Conservation (phyloP, 768 basidiomycete genomes). For the Wakefieldia striispora region DNA sequence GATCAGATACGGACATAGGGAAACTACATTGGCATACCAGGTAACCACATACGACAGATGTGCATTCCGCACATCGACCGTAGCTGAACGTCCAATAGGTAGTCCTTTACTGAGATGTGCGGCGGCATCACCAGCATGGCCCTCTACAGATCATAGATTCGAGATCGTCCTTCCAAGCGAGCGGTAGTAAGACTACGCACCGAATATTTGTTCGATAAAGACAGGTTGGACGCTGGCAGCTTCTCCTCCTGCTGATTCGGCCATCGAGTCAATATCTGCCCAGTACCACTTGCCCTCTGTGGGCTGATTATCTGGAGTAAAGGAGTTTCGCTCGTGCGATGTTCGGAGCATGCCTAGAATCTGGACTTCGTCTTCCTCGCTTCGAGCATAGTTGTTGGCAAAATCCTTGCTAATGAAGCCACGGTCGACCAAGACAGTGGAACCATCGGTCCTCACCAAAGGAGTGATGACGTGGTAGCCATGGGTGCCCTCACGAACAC, state of each 20-base stretch:
- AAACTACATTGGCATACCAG: slow-evolving; percentile 54
- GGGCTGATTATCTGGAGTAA: slow-evolving; percentile 88
- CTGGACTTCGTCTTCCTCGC: slow-evolving; percentile 59
- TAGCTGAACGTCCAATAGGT: slow-evolving; percentile 81
- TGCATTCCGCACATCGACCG: slow-evolving; percentile 87
- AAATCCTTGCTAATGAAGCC: slow-evolving; percentile 77
- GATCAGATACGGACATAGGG: slow-evolving; percentile 11
- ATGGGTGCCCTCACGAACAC: slow-evolving; percentile 82
- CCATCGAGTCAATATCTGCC: slow-evolving; percentile 82
- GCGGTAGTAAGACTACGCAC: slow-evolving; percentile 45
- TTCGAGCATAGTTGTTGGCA: slow-evolving; percentile 36
- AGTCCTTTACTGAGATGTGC: slow-evolving; percentile 62
- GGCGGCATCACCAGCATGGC: slow-evolving; percentile 74
- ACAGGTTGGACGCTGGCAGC: slow-evolving; percentile 78
- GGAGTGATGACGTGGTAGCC: slow-evolving; percentile 91
- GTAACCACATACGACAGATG: slow-evolving; percentile 95
- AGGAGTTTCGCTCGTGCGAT: slow-evolving; percentile 67
- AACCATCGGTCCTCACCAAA: slow-evolving; percentile 71
- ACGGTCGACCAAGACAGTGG: slow-evolving; percentile 87
- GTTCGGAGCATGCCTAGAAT: slow-evolving; percentile 86
- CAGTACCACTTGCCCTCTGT: slow-evolving; percentile 87
- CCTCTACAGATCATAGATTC: slow-evolving; percentile 51
- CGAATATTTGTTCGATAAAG: slow-evolving; percentile 87
- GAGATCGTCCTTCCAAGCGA: background rate
- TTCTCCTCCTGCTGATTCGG: slow-evolving; percentile 72